phyloP scores from a whole-genome alignment of 2,329 filamentous ascomycete species.

The Tolypocladium tundrense region DNA sequence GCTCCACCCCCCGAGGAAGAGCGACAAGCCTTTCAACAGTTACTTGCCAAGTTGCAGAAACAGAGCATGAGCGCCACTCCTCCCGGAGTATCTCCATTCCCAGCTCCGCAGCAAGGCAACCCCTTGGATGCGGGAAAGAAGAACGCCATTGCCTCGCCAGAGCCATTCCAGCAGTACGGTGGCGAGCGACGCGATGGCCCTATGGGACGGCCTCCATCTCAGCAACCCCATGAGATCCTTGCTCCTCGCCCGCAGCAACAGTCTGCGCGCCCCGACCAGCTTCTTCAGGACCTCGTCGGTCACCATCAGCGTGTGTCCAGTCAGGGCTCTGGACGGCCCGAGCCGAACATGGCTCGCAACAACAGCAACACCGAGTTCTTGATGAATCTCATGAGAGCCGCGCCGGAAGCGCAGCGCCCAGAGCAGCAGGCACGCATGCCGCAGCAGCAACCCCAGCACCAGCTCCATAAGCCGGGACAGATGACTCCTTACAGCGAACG shows the following conservation, averaged over 20 bases:
- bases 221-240: constrained; percentile 41
- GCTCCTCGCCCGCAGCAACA: constrained; percentile 40
- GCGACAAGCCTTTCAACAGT: constrained; percentile 74
- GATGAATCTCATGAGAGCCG: constrained; percentile 65
- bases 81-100: constrained; percentile 31
- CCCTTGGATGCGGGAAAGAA: constrained; percentile 19
- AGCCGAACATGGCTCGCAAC: constrained; percentile 32
- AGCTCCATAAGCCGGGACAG: constrained; percentile 26
- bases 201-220: constrained; percentile 27
- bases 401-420: constrained; percentile 36
- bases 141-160: constrained; percentile 34
- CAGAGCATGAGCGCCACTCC: constrained; percentile 39
- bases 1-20: constrained; percentile 47
- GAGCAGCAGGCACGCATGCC: constrained; percentile 31
- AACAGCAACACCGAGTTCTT: constrained; percentile 73
- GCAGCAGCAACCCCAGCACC: constrained; percentile 8
- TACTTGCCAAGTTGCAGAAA: constrained; percentile 70
- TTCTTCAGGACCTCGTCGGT: constrained; percentile 49
- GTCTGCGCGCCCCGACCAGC: constrained; percentile 45
- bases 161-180: constrained; percentile 36
- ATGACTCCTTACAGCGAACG: constrained; percentile 37
- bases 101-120: constrained; percentile 26
- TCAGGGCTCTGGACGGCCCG: constrained; percentile 36
- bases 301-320: constrained; percentile 47
- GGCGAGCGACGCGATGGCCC: constrained; percentile 34